phyloP scores from a whole-genome alignment of 495 filamentous ascomycete genomes.

The Podospora pseudocomata region DNA sequence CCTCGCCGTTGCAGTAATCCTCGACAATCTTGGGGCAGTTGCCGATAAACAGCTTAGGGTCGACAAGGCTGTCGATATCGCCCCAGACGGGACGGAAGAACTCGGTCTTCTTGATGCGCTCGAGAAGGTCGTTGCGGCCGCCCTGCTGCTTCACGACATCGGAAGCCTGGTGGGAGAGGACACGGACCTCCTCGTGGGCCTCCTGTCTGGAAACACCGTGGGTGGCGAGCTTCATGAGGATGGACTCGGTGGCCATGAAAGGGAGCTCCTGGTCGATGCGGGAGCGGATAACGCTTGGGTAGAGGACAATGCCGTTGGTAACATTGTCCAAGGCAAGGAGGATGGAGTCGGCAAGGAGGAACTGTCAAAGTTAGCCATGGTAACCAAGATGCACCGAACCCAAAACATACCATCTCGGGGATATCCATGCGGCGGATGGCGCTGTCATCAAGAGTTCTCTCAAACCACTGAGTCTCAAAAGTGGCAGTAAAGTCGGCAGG shows the following conservation, averaged over 20 bases:
- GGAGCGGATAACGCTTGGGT: conserved; percentile 69
- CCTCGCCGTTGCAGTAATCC: conserved; percentile 39
- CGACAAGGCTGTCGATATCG: conserved; percentile 71
- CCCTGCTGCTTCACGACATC: conserved; percentile 75
- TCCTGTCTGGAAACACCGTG: conserved; percentile 79
- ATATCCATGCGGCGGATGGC: conserved; percentile 51
- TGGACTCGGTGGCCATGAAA: conserved; percentile 82
- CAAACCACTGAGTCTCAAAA: conserved; percentile 80
- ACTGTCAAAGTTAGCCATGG: conserved; percentile 33
- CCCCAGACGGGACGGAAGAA: conserved; percentile 82
- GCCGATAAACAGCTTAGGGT: conserved; percentile 68
- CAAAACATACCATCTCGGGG: conserved; percentile 54
- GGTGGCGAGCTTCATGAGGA: conserved; percentile 82
- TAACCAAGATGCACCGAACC: background rate
- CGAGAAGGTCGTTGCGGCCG: conserved; percentile 77
- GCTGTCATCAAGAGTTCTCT: conserved; percentile 57
- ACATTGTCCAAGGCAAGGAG: conserved; percentile 81
- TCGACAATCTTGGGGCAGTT: conserved; percentile 45
- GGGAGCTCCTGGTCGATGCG: conserved; percentile 76
- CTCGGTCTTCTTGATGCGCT: conserved; percentile 65
- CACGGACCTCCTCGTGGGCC: conserved; percentile 87
- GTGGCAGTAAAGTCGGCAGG: conserved; percentile 70
- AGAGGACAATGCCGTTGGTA: conserved; percentile 76
- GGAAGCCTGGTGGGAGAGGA: conserved; percentile 81
- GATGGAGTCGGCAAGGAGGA: conserved; percentile 79